A percentile compares a stretch with the other conserved stretches of the same genome.
These are phyloP conservation scores for Przewalskia tangutica DNA, from an alignment of 257 asterid species.

Conservation along the genomic window DNA sequence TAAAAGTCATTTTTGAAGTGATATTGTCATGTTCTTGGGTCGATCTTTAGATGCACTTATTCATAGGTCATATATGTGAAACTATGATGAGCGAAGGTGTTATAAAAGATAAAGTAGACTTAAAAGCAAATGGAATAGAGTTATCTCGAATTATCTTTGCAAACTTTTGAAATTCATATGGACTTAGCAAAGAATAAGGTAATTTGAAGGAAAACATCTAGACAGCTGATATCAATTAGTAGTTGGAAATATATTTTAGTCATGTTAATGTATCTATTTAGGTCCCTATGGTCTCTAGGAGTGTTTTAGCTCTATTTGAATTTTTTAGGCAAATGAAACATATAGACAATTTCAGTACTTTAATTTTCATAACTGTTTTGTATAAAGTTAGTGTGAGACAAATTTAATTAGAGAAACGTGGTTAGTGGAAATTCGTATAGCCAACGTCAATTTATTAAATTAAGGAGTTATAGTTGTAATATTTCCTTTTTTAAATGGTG, in stretches of 20 bases:
- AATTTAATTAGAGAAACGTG: background rate
- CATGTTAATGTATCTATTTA: background rate
- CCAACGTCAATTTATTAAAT: background rate
- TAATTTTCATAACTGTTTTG: background rate
- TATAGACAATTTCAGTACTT: background rate
- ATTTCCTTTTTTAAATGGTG: background rate
- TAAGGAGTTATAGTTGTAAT: background rate
- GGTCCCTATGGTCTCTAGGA: background rate
- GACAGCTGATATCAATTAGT: background rate
- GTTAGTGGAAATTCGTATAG: background rate
- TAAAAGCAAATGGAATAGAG: background rate
- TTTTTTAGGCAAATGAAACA: background rate
- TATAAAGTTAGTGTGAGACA: background rate
- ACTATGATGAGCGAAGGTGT: background rate
- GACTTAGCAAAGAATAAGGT: background rate
- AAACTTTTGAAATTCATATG: background rate
- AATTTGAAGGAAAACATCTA: background rate
- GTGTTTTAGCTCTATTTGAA: background rate
- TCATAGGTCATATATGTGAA: background rate
- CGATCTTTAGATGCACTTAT: background rate
- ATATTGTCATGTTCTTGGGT: background rate
- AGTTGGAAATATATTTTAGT: background rate
- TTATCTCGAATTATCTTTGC: background rate
- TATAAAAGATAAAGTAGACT: background rate
- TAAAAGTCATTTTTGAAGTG: background rate